Percentiles rank a stretch among this genome's conserved stretches.
Evolutionary conservation across 2,329 filamentous ascomycete species (phyloP).

Genomic region (Graphiopsis chlorocephala): DNA sequence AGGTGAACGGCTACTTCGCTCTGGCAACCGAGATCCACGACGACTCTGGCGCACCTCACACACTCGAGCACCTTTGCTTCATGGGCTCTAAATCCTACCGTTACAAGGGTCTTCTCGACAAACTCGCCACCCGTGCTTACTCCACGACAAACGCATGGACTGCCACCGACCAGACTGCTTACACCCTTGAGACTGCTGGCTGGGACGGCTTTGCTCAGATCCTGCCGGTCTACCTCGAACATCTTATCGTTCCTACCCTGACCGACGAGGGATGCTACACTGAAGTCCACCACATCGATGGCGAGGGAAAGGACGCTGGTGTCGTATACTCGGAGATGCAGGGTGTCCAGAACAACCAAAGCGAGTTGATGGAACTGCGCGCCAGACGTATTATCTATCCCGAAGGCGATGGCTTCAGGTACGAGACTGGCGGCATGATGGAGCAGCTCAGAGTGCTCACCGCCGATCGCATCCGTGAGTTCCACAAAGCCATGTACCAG

Average conservation of each 20-base stretch:
- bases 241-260: constrained; percentile 84
- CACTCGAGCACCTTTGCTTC: constrained; percentile 53
- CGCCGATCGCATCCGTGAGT: constrained; percentile 85
- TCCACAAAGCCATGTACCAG: constrained; percentile 96
- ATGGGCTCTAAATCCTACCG: constrained; percentile 85
- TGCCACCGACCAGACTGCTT: constrained; percentile 91
- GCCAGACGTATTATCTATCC: constrained; percentile 81
- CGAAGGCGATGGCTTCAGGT: constrained; percentile 85
- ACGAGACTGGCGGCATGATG: constrained; percentile 98
- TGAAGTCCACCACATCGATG: constrained; percentile 94
- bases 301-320: constrained; percentile 85
- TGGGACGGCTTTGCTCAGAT: constrained; percentile 98
- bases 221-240: constrained; percentile 90
- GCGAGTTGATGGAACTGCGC: constrained; percentile 82
- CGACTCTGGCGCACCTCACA: constrained; percentile 79
- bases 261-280: constrained; percentile 92
- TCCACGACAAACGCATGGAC: constrained; percentile 97
- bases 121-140: constrained; percentile 88
- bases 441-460: constrained; percentile 83
- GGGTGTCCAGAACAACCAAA: constrained; percentile 79
- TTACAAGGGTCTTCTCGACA: constrained; percentile 94
- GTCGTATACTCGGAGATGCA: constrained; percentile 98
- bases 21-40: constrained; percentile 97
- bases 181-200: constrained; percentile 89
- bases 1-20: constrained; percentile 90